phyloP scores from a whole-genome alignment of 345 rosid species.

The Rhodamnia rubescens region DNA sequence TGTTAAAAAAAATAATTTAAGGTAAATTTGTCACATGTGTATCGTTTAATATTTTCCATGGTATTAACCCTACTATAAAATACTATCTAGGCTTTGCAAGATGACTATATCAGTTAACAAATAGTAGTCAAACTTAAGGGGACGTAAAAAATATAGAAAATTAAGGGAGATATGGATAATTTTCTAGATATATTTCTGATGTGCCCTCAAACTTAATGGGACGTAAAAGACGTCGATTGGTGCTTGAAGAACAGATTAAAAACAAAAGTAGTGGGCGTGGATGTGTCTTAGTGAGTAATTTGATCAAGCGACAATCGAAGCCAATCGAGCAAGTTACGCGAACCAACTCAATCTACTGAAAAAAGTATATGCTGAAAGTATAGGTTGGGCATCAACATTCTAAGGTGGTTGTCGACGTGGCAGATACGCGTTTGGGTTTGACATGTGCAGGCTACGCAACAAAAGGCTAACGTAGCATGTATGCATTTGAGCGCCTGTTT shows the following conservation, averaged over 20 bases:
- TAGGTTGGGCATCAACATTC: neutral
- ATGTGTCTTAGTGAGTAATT: neutral
- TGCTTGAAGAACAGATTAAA: no score
- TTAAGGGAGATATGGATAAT: neutral
- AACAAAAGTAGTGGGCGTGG: no score
- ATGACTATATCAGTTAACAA: neutral
- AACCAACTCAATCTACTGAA: neutral
- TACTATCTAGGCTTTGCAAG: neutral
- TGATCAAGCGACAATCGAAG: neutral
- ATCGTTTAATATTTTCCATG: no score
- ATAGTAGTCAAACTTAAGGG: no score
- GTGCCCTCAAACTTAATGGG: neutral
- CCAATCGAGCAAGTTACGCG: neutral
- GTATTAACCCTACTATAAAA: neutral
- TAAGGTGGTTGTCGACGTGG: no score
- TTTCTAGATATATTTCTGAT: neutral
- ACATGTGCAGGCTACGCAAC: neutral
- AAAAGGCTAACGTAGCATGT: neutral
- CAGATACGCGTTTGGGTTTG: neutral
- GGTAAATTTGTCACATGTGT: no score
- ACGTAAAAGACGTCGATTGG: no score
- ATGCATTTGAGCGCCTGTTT: no score
- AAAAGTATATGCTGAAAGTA: no score
- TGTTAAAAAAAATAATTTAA: no score
- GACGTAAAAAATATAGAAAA: neutral